Evolutionary conservation across 139 green algal genomes (phyloP).

Genomic region (Volvox reticuliferus): DNA sequence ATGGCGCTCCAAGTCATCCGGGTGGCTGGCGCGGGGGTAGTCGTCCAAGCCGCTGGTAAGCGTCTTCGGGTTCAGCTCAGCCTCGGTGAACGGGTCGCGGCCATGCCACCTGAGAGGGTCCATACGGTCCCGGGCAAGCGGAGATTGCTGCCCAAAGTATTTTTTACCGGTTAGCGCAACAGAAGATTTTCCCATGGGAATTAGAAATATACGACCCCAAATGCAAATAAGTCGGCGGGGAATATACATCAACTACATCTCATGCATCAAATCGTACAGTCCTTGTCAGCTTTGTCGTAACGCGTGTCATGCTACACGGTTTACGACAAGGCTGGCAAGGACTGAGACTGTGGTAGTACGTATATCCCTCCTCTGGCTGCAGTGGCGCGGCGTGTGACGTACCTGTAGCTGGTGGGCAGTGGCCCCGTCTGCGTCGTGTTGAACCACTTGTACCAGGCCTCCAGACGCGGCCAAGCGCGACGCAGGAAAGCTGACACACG

Average conservation of each 20-base stretch:
- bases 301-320: too few species aligned
- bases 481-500: conserved; percentile 54
- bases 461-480: conserved; percentile 81
- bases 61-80: conserved; percentile 95
- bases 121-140: too few species aligned
- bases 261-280: too few species aligned
- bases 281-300: too few species aligned
- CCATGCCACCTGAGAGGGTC: conserved; percentile 72
- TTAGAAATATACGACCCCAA: too few species aligned
- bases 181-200: too few species aligned
- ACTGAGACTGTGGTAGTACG: too few species aligned
- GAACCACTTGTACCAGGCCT: conserved; percentile 92
- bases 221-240: too few species aligned
- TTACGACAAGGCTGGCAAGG: too few species aligned
- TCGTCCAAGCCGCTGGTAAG: conserved; percentile 94
- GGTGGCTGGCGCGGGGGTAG: conserved; percentile 93
- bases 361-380: background rate
- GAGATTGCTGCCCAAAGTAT: too few species aligned
- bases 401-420: conserved; percentile 66
- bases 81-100: conserved; percentile 55
- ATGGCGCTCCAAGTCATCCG: conserved; percentile 86
- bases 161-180: too few species aligned
- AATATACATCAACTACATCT: too few species aligned
- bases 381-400: background rate
- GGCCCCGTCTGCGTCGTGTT: conserved; percentile 83